Percentiles rank a stretch among this genome's conserved stretches.
Evolutionary conservation across 257 asterid species (phyloP).

Genomic region (Petrea volubilis): DNA sequence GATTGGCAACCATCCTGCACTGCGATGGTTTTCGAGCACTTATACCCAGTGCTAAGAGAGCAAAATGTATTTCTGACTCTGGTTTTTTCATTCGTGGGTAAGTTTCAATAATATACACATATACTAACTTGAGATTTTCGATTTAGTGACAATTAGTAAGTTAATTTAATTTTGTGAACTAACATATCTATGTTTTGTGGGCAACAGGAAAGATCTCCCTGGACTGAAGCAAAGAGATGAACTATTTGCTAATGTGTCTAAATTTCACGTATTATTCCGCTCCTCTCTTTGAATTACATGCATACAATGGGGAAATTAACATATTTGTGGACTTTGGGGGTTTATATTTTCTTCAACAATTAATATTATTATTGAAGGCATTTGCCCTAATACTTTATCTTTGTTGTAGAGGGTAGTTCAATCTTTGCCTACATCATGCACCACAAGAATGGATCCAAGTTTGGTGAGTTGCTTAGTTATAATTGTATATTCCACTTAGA

Average conservation of each 20-base stretch:
- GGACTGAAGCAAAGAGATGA: slow-evolving; percentile 1
- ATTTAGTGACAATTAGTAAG: no score
- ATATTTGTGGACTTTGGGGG: no score
- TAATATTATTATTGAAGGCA: not conserved
- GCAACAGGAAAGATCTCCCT: slow-evolving; percentile 28
- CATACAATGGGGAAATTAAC: no score
- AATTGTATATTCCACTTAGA: no score
- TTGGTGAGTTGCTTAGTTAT: slow-evolving; percentile 25
- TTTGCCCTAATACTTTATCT: not conserved
- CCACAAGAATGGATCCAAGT: slow-evolving; percentile 22
- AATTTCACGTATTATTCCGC: slow-evolving; percentile 24
- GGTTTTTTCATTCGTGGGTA: slow-evolving; percentile 48
- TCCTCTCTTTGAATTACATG: not conserved
- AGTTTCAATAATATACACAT: no score
- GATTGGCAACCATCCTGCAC: slow-evolving; percentile 44
- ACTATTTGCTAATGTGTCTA: not conserved
- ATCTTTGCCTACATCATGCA: slow-evolving; percentile 30
- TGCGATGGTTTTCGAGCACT: slow-evolving; percentile 42
- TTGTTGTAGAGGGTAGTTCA: slow-evolving; percentile 19
- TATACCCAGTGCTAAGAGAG: slow-evolving; percentile 15
- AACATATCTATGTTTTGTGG: not conserved
- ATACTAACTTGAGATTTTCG: not conserved
- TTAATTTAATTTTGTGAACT: not conserved
- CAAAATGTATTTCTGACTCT: slow-evolving; percentile 51
- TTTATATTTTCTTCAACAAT: no score